A percentile compares a stretch with the other conserved stretches of the same genome.
Conservation (phyloP, 2,329 filamentous ascomycete genomes). For the Akanthomyces lecanii region DNA sequence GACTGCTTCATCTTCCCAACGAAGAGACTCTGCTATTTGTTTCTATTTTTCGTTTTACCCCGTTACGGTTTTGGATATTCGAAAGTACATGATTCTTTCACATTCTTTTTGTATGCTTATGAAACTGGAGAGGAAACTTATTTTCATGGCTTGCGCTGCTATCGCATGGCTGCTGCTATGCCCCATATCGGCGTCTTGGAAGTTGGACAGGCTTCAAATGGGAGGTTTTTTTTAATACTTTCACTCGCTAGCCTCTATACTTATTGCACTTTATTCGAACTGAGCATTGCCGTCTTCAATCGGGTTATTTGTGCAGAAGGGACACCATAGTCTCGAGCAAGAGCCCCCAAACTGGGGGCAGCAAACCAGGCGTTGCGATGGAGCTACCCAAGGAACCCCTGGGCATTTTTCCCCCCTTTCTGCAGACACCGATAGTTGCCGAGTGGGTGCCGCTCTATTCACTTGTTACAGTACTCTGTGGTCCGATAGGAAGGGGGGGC, state of each 20-base stretch:
- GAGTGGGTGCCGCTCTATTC: neutral
- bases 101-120: neutral
- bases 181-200: neutral
- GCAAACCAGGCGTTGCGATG: neutral
- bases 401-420: neutral
- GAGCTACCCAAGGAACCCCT: neutral
- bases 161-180: neutral
- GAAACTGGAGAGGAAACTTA: neutral
- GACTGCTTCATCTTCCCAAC: conserved; percentile 32
- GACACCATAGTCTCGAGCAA: neutral
- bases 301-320: too few species aligned
- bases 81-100: neutral
- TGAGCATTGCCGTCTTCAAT: too few species aligned
- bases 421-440: neutral
- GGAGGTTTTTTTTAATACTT: neutral
- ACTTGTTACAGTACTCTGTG: neutral
- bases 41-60: conserved; percentile 2
- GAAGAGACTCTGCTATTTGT: conserved; percentile 27
- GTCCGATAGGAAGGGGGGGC: neutral
- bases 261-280: neutral
- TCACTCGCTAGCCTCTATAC: neutral
- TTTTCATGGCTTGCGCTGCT: neutral
- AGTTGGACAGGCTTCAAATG: neutral
- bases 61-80: neutral
- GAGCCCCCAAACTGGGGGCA: neutral